Evolutionary conservation across 2,329 filamentous ascomycete genomes (phyloP), one percentile per base, ranked within the genome.

Genomic region (Pseudogymnoascus sp.): DNA sequence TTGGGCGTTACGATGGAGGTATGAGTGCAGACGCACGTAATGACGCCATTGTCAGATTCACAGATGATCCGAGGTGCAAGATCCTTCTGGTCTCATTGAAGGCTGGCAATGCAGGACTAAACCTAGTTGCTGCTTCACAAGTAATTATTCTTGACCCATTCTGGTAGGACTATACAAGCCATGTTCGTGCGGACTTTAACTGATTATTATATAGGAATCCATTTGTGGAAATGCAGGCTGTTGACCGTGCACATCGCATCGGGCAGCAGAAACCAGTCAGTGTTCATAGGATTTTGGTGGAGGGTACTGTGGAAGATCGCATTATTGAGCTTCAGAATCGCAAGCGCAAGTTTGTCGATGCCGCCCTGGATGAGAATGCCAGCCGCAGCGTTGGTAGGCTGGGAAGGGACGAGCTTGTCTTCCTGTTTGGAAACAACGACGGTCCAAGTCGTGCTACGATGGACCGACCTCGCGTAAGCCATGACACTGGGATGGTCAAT

Each of bases 111-210:
- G 87, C 92, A 0, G 93, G 93, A 1, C 83, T 97, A 54, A 97
- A 97, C 72, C 81, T 97, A 21, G 90, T 89, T 41, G 85, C 86
- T 16, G 93, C 92, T 0, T 91, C 87, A 1, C 88, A 92, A 67
- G 90, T 96, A 69, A 91, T 97, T 74, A 90, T 96, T 68, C 86
- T 96, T 72, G 92, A 96, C 73, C 92, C 92, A 0, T 96, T 96
- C 78, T 96, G 92, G 91, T 57, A 57, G n/a, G 51, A 36, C 28
- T 57, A 57, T 57, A 8, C 28, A 34, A 34, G 28, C 11, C 28
- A 25, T 57, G 11, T 36, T 57, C 34, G 7, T 57, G 28, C 34
- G 11, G 14, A 36, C 51, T 57, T 34, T 34, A 34, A 21, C 28
- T 57, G 28, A 57, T 31, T 36, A 57, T 34, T 13, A 57, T 7